A percentile compares a stretch with the other conserved stretches of the same genome.
phyloP scores from a whole-genome alignment of 78 protist genomes.

The Carpediemonas membranifera region DNA sequence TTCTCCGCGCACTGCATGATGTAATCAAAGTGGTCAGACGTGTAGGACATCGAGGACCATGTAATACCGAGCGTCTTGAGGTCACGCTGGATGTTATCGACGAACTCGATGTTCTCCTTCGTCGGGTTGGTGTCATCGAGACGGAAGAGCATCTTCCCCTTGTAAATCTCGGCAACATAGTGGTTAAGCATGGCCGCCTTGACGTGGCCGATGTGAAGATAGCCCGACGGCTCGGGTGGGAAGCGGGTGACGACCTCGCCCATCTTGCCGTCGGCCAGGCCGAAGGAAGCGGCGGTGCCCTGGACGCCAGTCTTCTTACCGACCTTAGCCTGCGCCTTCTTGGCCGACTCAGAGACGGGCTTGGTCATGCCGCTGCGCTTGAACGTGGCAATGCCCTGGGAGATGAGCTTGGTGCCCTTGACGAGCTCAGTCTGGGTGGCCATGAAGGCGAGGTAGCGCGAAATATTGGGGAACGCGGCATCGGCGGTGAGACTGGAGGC shows the following conservation, averaged over 20 bases:
- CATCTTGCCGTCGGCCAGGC: slow-evolving; percentile 36
- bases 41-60: slow-evolving; percentile 50
- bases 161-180: slow-evolving; percentile 58
- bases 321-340: not conserved
- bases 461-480: too few relatives aligned
- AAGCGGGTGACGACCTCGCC: slow-evolving; percentile 93
- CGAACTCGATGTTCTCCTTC: slow-evolving; percentile 65
- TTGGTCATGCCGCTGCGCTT: not conserved
- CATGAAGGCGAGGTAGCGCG: too few relatives aligned
- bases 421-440: too few relatives aligned
- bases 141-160: slow-evolving; percentile 57
- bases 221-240: slow-evolving; percentile 98
- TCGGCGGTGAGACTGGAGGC: too few relatives aligned
- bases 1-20: slow-evolving; percentile 22
- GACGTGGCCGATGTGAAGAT: slow-evolving; percentile 90
- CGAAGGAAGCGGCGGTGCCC: not conserved
- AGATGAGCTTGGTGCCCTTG: too few relatives aligned
- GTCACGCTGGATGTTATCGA: slow-evolving; percentile 55
- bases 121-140: slow-evolving; percentile 98
- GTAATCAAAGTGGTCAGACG: slow-evolving; percentile 75
- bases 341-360: not conserved
- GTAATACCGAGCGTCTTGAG: slow-evolving; percentile 29
- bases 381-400: not conserved
- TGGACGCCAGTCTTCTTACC: not conserved
- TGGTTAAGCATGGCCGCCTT: slow-evolving; percentile 88